Evolutionary conservation across 106 monocot species (phyloP).

Genomic region (Platanthera zijinensis): DNA sequence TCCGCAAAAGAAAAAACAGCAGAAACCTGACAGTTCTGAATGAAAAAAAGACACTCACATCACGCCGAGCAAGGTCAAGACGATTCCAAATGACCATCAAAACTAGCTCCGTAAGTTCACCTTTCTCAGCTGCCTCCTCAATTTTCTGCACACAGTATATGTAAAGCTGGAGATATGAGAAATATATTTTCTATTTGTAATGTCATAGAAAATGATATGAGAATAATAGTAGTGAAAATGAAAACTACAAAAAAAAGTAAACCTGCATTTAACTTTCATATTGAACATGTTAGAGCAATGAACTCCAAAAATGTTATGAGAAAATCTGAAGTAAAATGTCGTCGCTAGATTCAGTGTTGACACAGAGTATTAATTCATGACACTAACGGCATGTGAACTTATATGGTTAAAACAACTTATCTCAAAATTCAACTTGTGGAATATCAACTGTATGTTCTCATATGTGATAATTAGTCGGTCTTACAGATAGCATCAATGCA

Average conservation of each 20-base stretch:
- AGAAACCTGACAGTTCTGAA: not conserved
- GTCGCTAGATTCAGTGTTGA: too few species aligned
- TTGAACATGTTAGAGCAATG: not conserved
- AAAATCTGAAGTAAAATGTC: too few species aligned
- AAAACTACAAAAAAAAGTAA: not conserved
- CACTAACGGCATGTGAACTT: too few species aligned
- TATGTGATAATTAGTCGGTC: too few species aligned
- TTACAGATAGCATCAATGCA: too few species aligned
- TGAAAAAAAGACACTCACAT: slow-evolving; percentile 39
- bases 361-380: too few species aligned
- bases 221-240: not conserved
- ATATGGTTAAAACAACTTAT: too few species aligned
- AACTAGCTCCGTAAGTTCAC: slow-evolving; percentile 84
- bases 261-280: not conserved
- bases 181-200: not conserved
- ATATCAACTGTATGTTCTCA: too few species aligned
- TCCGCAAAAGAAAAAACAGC: not conserved
- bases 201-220: not conserved
- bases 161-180: not conserved
- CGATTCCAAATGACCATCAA: slow-evolving; percentile 95
- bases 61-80: slow-evolving; percentile 77
- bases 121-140: slow-evolving; percentile 87
- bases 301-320: not conserved
- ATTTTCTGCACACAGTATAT: slow-evolving; percentile 57
- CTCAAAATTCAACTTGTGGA: too few species aligned